Evolutionary conservation across 2,329 filamentous ascomycete genomes (phyloP).

Genomic region (Coniochaeta ligniaria): DNA sequence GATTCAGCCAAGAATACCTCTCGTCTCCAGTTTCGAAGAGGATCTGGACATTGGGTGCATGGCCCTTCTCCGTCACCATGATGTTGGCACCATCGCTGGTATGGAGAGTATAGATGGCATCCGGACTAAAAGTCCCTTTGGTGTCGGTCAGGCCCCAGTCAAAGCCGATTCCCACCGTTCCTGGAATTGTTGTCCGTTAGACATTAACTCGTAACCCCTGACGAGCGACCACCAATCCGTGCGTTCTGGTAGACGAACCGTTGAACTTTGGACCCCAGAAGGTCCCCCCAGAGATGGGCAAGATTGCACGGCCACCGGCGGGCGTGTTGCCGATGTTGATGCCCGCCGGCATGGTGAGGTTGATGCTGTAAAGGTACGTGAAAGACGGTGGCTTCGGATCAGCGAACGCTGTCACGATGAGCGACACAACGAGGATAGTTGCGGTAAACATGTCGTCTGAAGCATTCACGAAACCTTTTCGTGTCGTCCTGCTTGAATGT

Average conservation of each 20-base stretch:
- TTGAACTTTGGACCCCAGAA: constrained; percentile 26
- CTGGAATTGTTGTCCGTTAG: not conserved
- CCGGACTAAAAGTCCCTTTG: constrained; percentile 27
- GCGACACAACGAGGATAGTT: not conserved
- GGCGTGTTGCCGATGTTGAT: constrained; percentile 16
- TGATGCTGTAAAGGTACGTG: constrained; percentile 19
- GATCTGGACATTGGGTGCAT: constrained; percentile 25
- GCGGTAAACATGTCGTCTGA: not conserved
- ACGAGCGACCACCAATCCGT: no score
- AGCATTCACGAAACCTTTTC: not conserved
- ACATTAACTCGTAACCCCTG: no score
- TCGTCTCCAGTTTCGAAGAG: constrained; percentile 26
- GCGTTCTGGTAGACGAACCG: constrained; percentile 7
- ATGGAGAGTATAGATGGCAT: constrained; percentile 29
- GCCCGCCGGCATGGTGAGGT: constrained; percentile 13
- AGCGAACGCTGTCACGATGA: not conserved
- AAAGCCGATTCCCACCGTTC: constrained; percentile 16
- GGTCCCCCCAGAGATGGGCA: constrained; percentile 25
- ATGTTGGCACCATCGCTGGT: constrained; percentile 29
- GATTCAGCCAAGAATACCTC: constrained; percentile 29
- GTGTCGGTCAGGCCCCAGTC: constrained; percentile 29
- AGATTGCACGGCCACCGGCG: constrained; percentile 17
- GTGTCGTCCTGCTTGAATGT: not conserved
- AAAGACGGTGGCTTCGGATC: constrained; percentile 12
- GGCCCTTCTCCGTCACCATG: constrained; percentile 26